Evolutionary conservation across 306 rosid species (phyloP), one percentile per base, ranked within the genome.

Genomic region (Psophocarpus tetragonolobus): DNA sequence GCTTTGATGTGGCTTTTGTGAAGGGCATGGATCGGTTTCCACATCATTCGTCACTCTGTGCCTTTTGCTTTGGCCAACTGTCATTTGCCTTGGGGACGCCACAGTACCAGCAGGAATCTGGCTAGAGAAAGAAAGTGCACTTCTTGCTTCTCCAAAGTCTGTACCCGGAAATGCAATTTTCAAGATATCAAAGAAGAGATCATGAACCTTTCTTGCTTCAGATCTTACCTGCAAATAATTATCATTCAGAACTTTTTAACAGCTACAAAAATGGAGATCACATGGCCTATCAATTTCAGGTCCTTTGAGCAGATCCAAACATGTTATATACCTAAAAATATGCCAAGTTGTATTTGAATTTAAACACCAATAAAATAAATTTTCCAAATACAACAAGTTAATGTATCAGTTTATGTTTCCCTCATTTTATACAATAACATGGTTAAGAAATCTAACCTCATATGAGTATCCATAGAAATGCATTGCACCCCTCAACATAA

Each of bases 161-260:
- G 87, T 84, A 77, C 92, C 95, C 0, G 97, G 86, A 88, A 95
- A 95, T 61, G 91, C 89, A 77, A 84, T 87, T 85, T 91, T 91
- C 90, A 92, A 80, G 70, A 89, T 88, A 65, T 91, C 96, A 64
- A 95, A 92, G 71, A 92, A 95, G 80, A 95, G 93, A 85, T 89
- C 93, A 15, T 95, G 98, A 54, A 92, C 97, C 85, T 91, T 92
- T 85, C 87, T 89, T 33, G 97, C 97, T 86, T 95, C 98, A 17
- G 85, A 36, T 79, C 91, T 83, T 67, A 92, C 97, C 98, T 95
- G 96, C 27, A 62, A 70, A 74, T 65, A 71, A 15, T 27, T 57
- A 68, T 77, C 33, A 80, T 27, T 51, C 58, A 53, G 75, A 80
- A 76, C 48, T 29, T 36, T 35, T 65, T 70, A 24, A 51, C 9